Evolutionary conservation across 2,329 filamentous ascomycete species (phyloP).

Genomic region (Stylonectria norvegica): DNA sequence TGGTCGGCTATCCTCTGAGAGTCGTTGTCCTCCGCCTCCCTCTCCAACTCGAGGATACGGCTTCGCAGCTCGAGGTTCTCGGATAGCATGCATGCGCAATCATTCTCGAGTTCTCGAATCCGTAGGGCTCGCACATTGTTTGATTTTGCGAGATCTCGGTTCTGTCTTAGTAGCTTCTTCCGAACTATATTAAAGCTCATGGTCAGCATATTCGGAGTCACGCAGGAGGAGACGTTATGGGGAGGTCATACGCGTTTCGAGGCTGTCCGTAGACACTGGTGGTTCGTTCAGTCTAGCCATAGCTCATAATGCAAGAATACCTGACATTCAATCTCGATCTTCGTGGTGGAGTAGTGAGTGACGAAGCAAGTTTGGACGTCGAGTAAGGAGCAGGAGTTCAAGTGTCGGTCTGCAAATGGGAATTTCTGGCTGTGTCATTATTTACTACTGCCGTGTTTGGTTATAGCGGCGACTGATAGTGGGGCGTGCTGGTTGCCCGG

Average conservation of each 20-base stretch:
- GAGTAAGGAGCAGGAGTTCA: slow-evolving; percentile 19
- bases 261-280: slow-evolving; percentile 62
- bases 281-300: slow-evolving; percentile 84
- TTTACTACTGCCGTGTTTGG: slow-evolving; percentile 32
- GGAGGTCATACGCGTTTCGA: slow-evolving; percentile 64
- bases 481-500: slow-evolving; percentile 30
- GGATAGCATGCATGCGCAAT: slow-evolving; percentile 70
- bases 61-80: slow-evolving; percentile 74
- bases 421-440: slow-evolving; percentile 31
- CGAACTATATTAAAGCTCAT: slow-evolving; percentile 54
- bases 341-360: slow-evolving; percentile 16
- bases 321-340: slow-evolving; percentile 4
- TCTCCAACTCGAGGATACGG: slow-evolving; percentile 66
- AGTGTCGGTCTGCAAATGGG: slow-evolving; percentile 22
- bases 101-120: slow-evolving; percentile 72
- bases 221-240: slow-evolving; percentile 6
- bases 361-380: slow-evolving; percentile 12
- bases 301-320: slow-evolving; percentile 35
- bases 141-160: slow-evolving; percentile 74
- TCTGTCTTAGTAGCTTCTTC: slow-evolving; percentile 76
- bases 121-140: slow-evolving; percentile 76
- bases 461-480: slow-evolving; percentile 18
- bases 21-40: slow-evolving; percentile 60
- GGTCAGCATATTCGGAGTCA: slow-evolving; percentile 12
- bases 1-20: slow-evolving; percentile 60